Evolutionary conservation across 306 rosid species (phyloP), one percentile per base, ranked within the genome.

Genomic region (Purshia tridentata): DNA sequence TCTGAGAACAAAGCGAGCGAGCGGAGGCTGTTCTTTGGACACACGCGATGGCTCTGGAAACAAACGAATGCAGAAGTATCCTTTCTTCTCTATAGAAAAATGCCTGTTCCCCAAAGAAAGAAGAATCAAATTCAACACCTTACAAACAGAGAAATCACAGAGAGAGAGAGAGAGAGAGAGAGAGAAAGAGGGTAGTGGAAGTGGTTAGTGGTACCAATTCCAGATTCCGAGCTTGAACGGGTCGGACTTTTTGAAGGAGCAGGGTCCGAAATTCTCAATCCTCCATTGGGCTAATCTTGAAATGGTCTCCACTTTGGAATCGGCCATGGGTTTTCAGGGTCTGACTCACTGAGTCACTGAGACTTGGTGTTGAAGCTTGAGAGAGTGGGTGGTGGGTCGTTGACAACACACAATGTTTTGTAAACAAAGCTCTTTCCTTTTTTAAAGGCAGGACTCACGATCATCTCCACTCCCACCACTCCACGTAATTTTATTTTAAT

Each of bases 151-250:
- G 1, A 4, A n/a, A n/a, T 13, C 0, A 20, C 8, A 16, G 40
- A 45, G 39, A 18, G 18, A 65, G 12, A 8, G 6, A 20, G 41
- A 0, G 23, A 1, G 29, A 15, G 14, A 9, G 64, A 14, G 8
- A 52, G 6, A n/a, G 15, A 12, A 29, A 23, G 18, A 53, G 12
- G 9, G 40, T 0, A 13, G 13, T 37, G 35, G 35, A 29, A 29
- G 35, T 29, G 35, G 35, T 29, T 29, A 29, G 35, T 19, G 49
- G 45, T 69, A 92, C 98, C 98, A 92, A 76, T 87, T 90, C 98
- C 98, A 92, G 55, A 90, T 80, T 78, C 98, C 98, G 85, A 92
- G 73, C 81, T 84, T 90, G 80, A 90, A 92, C 70, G 96, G 85
- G 3, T 90, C 90, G 19, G 98, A 92, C 71, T 86, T 90, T 48